phyloP scores from a whole-genome alignment of 345 rosid genomes.

The Trapa bicornis region DNA sequence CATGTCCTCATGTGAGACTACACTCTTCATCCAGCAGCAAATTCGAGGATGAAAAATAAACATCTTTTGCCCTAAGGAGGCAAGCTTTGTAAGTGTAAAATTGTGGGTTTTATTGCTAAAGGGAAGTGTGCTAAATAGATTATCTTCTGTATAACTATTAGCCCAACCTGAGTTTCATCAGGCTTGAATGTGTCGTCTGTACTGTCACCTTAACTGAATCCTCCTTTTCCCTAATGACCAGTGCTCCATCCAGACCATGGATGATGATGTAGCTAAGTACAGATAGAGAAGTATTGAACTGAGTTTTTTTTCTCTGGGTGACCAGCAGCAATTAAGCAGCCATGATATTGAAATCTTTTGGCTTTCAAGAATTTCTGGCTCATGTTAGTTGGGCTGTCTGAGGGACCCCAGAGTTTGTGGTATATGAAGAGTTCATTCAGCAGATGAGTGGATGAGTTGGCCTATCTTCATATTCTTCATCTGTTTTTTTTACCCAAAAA shows the following conservation, averaged over 20 bases:
- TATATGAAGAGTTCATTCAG: too few species aligned
- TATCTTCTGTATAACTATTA: background rate
- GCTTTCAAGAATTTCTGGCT: too few species aligned
- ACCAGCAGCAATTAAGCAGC: too few species aligned
- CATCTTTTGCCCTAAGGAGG: background rate
- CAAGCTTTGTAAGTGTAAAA: background rate
- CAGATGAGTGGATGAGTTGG: too few species aligned
- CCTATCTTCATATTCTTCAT: too few species aligned
- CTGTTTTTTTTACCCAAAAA: too few species aligned
- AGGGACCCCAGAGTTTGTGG: too few species aligned
- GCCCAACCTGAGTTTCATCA: background rate
- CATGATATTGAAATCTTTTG: too few species aligned
- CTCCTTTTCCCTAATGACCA: too few species aligned
- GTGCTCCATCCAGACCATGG: background rate
- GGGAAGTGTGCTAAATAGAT: background rate
- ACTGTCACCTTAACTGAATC: background rate
- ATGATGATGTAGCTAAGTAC: background rate
- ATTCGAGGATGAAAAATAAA: constrained; percentile 8
- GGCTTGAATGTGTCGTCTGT: background rate
- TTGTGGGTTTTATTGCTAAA: background rate
- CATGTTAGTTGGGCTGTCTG: too few species aligned
- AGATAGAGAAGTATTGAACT: too few species aligned
- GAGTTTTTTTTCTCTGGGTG: background rate
- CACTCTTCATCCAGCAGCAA: constrained; percentile 16
- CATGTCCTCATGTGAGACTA: constrained; percentile 54